Conservation (phyloP, 2,329 filamentous ascomycete genomes). For the Ceratocystis huliohia region DNA sequence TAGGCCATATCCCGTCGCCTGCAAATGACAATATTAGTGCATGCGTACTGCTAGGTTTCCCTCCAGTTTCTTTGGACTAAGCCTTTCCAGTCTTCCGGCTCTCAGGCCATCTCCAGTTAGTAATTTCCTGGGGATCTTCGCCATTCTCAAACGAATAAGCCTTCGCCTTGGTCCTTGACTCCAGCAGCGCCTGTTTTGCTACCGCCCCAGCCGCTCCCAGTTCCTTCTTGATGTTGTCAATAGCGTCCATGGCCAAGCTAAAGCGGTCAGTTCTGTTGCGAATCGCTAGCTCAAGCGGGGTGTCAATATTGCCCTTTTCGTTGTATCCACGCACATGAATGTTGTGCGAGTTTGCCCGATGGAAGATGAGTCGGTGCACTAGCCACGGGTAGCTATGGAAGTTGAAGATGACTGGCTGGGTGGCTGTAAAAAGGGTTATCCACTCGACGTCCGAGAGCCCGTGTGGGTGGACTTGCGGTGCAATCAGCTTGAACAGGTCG, state of each 20-base stretch:
- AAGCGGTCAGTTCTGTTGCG: constrained; percentile 67
- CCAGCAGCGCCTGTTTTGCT: constrained; percentile 50
- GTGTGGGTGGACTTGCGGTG: constrained; percentile 57
- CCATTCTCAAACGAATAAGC: constrained; percentile 57
- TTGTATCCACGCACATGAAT: constrained; percentile 66
- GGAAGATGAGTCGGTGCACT: constrained; percentile 64
- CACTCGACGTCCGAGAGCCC: constrained; percentile 56
- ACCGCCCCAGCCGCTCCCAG: constrained; percentile 51
- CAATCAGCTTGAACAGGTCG: constrained; percentile 69
- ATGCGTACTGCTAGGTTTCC: too few species aligned
- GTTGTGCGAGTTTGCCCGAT: constrained; percentile 54
- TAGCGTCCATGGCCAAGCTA: constrained; percentile 62
- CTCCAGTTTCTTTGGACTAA: too few species aligned
- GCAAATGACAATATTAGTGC: too few species aligned
- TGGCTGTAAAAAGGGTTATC: constrained; percentile 54
- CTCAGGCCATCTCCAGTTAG: constrained; percentile 52
- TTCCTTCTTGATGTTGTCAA: constrained; percentile 47
- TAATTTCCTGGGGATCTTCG: constrained; percentile 53
- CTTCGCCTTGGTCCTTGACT: constrained; percentile 50
- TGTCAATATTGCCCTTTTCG: constrained; percentile 77
- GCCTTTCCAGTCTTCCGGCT: constrained; percentile 27
- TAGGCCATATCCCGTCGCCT: too few species aligned
- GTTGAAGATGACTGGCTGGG: constrained; percentile 67
- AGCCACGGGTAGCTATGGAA: constrained; percentile 78
- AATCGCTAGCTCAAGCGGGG: constrained; percentile 64